Evolutionary conservation across 352 stramenopile species (phyloP).

Genomic region (Globisporangium alternatum): DNA sequence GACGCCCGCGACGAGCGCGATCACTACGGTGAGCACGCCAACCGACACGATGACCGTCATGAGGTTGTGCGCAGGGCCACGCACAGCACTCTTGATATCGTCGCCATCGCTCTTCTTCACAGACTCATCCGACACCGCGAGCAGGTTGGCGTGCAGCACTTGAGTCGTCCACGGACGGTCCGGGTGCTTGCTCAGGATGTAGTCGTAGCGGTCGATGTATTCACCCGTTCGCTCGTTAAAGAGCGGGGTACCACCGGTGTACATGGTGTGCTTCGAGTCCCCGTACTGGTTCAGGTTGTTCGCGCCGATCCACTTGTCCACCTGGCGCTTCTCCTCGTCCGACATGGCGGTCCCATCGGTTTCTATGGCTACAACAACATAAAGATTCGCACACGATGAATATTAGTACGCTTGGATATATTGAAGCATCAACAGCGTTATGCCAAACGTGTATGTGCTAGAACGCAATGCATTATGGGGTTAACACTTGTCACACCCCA

Average conservation of each 20-base stretch:
- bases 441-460: neutral
- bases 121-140: constrained; percentile 16
- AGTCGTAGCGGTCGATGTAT: constrained; percentile 51
- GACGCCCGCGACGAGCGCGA: constrained; percentile 28
- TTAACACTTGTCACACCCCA: neutral
- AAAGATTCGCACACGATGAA: constrained; percentile 1
- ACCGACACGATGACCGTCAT: constrained; percentile 21
- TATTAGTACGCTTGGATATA: neutral
- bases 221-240: constrained; percentile 70
- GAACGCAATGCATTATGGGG: neutral
- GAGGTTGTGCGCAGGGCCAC: neutral
- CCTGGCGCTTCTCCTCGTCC: constrained; percentile 19
- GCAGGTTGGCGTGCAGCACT: constrained; percentile 15
- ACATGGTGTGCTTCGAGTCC: constrained; percentile 37
- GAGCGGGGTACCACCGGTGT: constrained; percentile 75
- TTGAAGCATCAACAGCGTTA: neutral
- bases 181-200: constrained; percentile 58
- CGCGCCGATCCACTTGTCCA: constrained; percentile 28
- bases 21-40: constrained; percentile 24
- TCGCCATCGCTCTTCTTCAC: neutral
- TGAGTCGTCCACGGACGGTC: constrained; percentile 56
- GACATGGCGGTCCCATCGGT: neutral
- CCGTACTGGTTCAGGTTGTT: constrained; percentile 13
- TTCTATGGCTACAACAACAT: neutral
- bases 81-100: neutral